Evolutionary conservation across 75 land plant genomes (phyloP).

Genomic region (Pinus albicaulis): DNA sequence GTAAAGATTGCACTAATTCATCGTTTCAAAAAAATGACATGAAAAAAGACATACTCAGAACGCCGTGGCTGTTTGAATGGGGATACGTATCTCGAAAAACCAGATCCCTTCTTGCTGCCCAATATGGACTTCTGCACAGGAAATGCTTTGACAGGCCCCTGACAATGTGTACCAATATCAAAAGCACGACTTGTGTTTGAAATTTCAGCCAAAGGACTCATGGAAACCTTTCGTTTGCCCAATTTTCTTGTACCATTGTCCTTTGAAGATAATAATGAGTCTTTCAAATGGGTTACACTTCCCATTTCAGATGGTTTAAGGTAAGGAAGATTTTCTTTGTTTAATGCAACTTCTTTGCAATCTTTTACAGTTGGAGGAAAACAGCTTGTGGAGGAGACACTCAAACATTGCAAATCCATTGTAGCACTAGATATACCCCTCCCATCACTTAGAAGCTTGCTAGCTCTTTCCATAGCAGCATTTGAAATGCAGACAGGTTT

Average conservation of each 20-base stretch:
- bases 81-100: slow-evolving; percentile 25
- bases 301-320: not conserved
- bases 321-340: slow-evolving; percentile 7
- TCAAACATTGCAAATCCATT: not conserved
- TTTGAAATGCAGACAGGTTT: slow-evolving; percentile 56
- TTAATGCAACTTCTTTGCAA: not conserved
- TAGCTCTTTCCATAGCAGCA: slow-evolving; percentile 60
- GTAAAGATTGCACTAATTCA: not conserved
- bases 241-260: not conserved
- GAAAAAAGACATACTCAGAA: slow-evolving; percentile 26
- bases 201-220: slow-evolving; percentile 36
- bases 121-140: slow-evolving; percentile 1
- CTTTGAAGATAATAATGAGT: not conserved
- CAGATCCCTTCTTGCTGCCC: slow-evolving; percentile 26
- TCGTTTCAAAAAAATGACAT: not conserved
- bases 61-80: slow-evolving; percentile 68
- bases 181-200: slow-evolving; percentile 19
- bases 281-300: not conserved
- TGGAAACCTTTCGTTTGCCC: slow-evolving; percentile 9
- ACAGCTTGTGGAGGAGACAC: not conserved
- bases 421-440: not conserved
- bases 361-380: slow-evolving; percentile 5
- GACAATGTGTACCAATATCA: not conserved
- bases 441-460: slow-evolving; percentile 52
- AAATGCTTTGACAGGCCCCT: not conserved